These are phyloP conservation scores for Hydrangea macrophylla DNA, from an alignment of 148 eudicot genomes.

Conservation along the genomic window DNA sequence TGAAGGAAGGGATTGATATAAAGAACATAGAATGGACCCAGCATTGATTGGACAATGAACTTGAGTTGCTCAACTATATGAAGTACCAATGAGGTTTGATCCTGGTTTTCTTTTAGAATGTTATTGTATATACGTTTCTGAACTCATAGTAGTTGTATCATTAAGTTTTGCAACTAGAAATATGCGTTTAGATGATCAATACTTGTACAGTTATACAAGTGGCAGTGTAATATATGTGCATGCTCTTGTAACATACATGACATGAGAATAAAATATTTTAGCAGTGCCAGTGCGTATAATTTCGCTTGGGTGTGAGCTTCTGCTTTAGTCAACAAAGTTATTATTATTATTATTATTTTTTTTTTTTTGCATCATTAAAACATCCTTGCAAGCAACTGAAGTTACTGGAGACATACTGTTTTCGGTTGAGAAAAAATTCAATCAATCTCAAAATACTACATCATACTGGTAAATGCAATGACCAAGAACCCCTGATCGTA, in stretches of 20 bases:
- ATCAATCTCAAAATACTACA: no score
- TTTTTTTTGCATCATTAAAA: no score
- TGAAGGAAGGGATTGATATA: constrained; percentile 81
- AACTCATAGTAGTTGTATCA: not conserved
- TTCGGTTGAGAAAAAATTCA: no score
- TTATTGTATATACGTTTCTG: constrained; percentile 2
- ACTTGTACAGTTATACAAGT: not conserved
- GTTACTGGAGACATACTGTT: no score
- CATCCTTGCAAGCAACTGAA: no score
- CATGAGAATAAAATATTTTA: not conserved
- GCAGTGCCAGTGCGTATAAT: not conserved
- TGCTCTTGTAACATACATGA: not conserved
- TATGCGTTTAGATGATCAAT: not conserved
- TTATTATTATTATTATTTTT: no score
- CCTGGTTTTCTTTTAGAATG: constrained; percentile 5
- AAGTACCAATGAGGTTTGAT: not conserved
- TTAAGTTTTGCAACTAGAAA: not conserved
- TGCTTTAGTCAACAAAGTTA: not conserved
- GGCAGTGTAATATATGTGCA: not conserved
- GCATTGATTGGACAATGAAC: constrained; percentile 37
- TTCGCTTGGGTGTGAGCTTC: not conserved
- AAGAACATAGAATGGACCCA: constrained; percentile 88
- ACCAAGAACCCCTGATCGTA: no score
- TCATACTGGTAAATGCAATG: no score
- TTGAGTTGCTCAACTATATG: not conserved